Percentiles rank a stretch among this genome's conserved stretches.
These are phyloP conservation scores for Yamadazyma taylorii DNA, from an alignment of 1,139 yeast species.

Conservation along the genomic window DNA sequence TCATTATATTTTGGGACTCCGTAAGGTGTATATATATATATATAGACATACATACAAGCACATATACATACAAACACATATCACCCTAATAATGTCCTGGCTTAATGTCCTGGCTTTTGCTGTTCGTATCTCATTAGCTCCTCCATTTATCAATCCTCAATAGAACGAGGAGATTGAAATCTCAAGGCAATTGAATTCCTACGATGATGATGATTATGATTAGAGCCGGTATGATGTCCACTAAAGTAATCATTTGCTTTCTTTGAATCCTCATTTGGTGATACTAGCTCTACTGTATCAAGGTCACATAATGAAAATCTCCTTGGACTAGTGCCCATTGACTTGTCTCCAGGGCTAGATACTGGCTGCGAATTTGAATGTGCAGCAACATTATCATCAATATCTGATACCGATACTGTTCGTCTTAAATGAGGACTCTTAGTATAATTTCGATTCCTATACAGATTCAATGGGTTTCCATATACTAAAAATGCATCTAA, in stretches of 20 bases:
- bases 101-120: too few species aligned
- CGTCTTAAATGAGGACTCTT: slow-evolving; percentile 6
- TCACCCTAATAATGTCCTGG: too few species aligned
- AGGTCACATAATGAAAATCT: slow-evolving; percentile 18
- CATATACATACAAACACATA: too few species aligned
- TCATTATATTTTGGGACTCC: slow-evolving; percentile 76
- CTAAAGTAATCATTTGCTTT: not conserved
- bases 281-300: slow-evolving; percentile 10
- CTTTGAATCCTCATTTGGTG: too few species aligned
- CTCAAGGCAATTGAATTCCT: slow-evolving; percentile 33
- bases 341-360: too few species aligned
- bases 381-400: slow-evolving; percentile 1
- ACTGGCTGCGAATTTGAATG: not conserved
- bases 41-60: too few species aligned
- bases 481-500: slow-evolving; percentile 28
- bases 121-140: not conserved
- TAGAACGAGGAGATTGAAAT: slow-evolving; percentile 24
- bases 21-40: too few species aligned
- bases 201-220: slow-evolving; percentile 22
- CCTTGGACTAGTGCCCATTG: slow-evolving; percentile 6
- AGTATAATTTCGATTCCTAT: too few species aligned
- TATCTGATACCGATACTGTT: slow-evolving; percentile 12
- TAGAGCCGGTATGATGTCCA: not conserved
- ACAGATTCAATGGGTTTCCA: too few species aligned
- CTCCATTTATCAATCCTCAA: too few species aligned